These are phyloP conservation scores for Luffa aegyptiaca DNA, from an alignment of 306 rosid genomes.

Conservation along the genomic window DNA sequence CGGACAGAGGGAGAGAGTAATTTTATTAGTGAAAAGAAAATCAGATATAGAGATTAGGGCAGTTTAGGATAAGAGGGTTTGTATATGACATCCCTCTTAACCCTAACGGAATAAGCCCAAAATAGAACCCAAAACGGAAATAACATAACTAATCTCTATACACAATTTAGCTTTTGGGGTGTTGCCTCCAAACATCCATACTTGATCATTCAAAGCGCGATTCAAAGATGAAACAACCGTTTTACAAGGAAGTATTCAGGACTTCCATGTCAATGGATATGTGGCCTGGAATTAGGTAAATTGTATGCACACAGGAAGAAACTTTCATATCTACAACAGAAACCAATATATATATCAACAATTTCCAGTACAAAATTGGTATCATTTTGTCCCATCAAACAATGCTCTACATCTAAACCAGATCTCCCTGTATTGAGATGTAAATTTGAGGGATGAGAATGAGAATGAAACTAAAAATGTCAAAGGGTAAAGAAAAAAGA, in stretches of 20 bases:
- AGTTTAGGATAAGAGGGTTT: no score
- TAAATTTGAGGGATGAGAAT: background rate
- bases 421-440: constrained; percentile 19
- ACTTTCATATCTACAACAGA: constrained; percentile 30
- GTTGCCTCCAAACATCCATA: no score
- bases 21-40: no score
- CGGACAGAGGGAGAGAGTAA: no score
- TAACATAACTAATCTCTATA: no score
- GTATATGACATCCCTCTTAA: no score
- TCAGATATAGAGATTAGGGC: no score
- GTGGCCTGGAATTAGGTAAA: background rate
- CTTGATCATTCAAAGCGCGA: no score
- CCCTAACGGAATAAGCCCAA: no score
- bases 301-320: background rate
- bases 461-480: constrained; percentile 1
- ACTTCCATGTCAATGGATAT: background rate
- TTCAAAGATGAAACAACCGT: background rate
- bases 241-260: background rate
- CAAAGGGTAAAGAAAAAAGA: background rate
- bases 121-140: no score
- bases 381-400: constrained; percentile 14
- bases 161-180: no score
- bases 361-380: constrained; percentile 23
- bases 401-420: constrained; percentile 23
- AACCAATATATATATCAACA: constrained; percentile 37